Evolutionary conservation across 192 early-diverging fungal species (phyloP).

Genomic region (Backusella luteola): DNA sequence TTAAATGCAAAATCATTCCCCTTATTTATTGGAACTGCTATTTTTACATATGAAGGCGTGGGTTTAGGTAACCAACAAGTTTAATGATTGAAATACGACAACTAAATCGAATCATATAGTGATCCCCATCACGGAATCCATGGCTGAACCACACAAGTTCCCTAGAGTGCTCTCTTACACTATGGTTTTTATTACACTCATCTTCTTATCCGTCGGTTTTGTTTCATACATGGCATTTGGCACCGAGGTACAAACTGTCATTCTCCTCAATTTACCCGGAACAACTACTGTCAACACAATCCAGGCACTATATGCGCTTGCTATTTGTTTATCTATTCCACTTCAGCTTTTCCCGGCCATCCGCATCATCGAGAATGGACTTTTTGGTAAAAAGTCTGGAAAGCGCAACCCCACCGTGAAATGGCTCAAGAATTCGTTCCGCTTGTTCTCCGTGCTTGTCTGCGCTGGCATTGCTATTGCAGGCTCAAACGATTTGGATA

Average conservation of each 20-base stretch:
- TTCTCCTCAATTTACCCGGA: conserved; percentile 80
- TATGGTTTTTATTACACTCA: conserved; percentile 62
- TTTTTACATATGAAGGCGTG: conserved; percentile 81
- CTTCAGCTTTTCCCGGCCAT: conserved; percentile 84
- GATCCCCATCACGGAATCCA: conserved; percentile 70
- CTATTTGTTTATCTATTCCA: conserved; percentile 87
- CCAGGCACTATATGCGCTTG: conserved; percentile 81
- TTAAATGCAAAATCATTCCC: conserved; percentile 81
- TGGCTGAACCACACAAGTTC: conserved; percentile 84
- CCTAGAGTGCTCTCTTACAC: conserved; percentile 66
- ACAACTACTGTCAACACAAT: conserved; percentile 56
- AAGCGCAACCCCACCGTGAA: conserved; percentile 70
- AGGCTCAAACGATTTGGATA: conserved; percentile 79
- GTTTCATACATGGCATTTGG: conserved; percentile 82
- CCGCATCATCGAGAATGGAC: conserved; percentile 73
- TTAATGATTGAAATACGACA: background rate
- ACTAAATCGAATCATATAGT: conserved; percentile 10
- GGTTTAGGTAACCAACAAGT: conserved; percentile 33
- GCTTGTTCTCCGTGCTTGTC: conserved; percentile 55
- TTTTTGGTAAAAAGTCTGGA: conserved; percentile 66
- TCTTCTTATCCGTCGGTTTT: conserved; percentile 75
- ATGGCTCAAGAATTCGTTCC: conserved; percentile 71
- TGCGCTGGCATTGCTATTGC: conserved; percentile 68
- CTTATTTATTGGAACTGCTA: conserved; percentile 89
- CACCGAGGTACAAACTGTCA: conserved; percentile 75